Percentiles rank a stretch among this genome's conserved stretches.
These are phyloP conservation scores for Pestalotiopsis sp. DNA, from an alignment of 2,329 filamentous ascomycete genomes.

Conservation along the genomic window DNA sequence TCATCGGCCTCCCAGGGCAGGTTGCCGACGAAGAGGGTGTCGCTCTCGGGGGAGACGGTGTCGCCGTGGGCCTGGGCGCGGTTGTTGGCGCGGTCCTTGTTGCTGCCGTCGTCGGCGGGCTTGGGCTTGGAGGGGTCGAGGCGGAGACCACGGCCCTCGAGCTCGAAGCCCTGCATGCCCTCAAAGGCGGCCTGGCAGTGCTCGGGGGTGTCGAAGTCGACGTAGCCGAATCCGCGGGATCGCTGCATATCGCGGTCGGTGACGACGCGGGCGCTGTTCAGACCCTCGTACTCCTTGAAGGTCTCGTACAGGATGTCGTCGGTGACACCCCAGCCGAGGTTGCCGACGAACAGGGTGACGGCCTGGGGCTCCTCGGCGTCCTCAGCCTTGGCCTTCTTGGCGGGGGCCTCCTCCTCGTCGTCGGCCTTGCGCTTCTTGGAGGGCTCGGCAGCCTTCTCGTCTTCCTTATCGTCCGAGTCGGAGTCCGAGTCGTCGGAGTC, in stretches of 20 bases:
- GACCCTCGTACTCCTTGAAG: constrained; percentile 78
- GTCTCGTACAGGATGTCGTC: constrained; percentile 80
- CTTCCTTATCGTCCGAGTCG: constrained; percentile 40
- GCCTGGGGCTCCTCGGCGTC: constrained; percentile 42
- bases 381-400: constrained; percentile 72
- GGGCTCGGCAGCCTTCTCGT: constrained; percentile 36
- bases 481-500: constrained; percentile 36
- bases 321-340: constrained; percentile 88
- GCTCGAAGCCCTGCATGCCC: constrained; percentile 72
- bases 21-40: constrained; percentile 92
- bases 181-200: constrained; percentile 73
- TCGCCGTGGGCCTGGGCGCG: constrained; percentile 77
- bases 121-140: constrained; percentile 77
- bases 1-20: constrained; percentile 82
- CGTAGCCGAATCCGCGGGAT: constrained; percentile 92
- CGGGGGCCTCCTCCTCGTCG: constrained; percentile 44
- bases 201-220: constrained; percentile 75
- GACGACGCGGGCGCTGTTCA: constrained; percentile 76
- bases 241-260: constrained; percentile 79
- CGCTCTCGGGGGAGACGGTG: constrained; percentile 74
- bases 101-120: constrained; percentile 54
- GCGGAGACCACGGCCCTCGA: constrained; percentile 77
- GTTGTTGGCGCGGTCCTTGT: constrained; percentile 61
- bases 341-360: constrained; percentile 84
- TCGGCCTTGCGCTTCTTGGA: constrained; percentile 72